Evolutionary conservation across 495 filamentous ascomycete genomes (phyloP), one percentile per base, ranked within the genome.

Genomic region (Cenococcum geophilum): DNA sequence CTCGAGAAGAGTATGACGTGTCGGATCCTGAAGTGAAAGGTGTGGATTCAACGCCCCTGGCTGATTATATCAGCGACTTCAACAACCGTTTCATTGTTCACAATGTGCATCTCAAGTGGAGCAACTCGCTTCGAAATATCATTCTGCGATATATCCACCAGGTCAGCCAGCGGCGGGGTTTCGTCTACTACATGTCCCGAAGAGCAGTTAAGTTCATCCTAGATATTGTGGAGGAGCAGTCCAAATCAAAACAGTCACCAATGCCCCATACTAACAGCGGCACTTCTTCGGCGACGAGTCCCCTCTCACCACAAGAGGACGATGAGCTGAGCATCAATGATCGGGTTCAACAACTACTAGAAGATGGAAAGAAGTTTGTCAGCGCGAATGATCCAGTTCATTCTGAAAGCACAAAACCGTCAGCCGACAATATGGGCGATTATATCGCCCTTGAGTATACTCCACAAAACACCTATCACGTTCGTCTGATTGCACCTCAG

Each of bases 51-150:
- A 74, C 76, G n/a, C 78, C 80, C 1, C 73, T 78, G 8, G 80
- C 84, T 20, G 88, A 92, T 56, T 87, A 88, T 67, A 82, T 83
- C 5, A 95, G 85, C 72, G 91, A 97, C 73, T 98, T 97, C 81
- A 95, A 95, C 73, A 98, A 98, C 68, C 87, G 95, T 20, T 98
- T 98, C 76, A 91, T 97, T 65, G 86, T 97, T 23, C 93, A 98
- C 77, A 98, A 97, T 70, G 83, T 91, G 67, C 93, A 98, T 68
- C 76, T 97, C 34, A 98, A 98, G 72, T 98, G 93, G 93, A 97
- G 95, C 74, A 97, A 98, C 70, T 84, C 91, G 1, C 77, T 97
- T 21, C 83, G 93, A 42, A 96, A 98, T 70, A 96, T 96, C 68
- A 95, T 98, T 34, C 80, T 98, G 6, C 89, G 95, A 25, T 98